Evolutionary conservation across 1,284 basidiomycete genomes (phyloP).

Genomic region (Ceratobasidium sp.): DNA sequence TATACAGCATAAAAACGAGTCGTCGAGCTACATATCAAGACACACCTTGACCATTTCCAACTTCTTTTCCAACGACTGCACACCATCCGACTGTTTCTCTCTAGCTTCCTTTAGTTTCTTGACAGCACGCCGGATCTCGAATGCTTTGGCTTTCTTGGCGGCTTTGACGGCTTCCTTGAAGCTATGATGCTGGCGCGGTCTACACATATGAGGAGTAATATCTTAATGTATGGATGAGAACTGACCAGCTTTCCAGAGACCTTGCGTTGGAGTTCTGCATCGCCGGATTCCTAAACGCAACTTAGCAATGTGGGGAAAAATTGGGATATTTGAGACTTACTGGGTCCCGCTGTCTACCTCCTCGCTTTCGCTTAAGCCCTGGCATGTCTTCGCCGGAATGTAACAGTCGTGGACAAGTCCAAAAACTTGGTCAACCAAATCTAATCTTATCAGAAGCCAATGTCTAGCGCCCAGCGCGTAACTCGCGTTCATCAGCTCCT

Average conservation of each 20-base stretch:
- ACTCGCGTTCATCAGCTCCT: not conserved
- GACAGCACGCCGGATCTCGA: slow-evolving; percentile 85
- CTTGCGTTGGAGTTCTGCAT: slow-evolving; percentile 50
- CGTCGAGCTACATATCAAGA: slow-evolving; percentile 27
- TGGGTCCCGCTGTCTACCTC: not conserved
- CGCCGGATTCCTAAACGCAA: not conserved
- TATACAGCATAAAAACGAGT: slow-evolving; percentile 24
- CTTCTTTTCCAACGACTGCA: slow-evolving; percentile 72
- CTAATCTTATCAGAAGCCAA: slow-evolving; percentile 19
- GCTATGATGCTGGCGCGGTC: slow-evolving; percentile 69
- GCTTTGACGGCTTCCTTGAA: slow-evolving; percentile 75
- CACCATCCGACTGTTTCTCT: slow-evolving; percentile 55
- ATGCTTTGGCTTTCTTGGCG: slow-evolving; percentile 83
- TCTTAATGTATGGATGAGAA: slow-evolving; percentile 34
- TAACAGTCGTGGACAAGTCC: slow-evolving; percentile 2
- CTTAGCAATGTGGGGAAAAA: not conserved
- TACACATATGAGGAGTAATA: slow-evolving; percentile 31
- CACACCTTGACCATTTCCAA: slow-evolving; percentile 75
- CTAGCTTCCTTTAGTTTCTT: slow-evolving; percentile 78
- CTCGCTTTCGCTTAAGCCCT: slow-evolving; percentile 31
- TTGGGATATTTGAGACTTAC: not conserved
- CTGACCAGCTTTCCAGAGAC: slow-evolving; percentile 60
- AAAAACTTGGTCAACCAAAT: slow-evolving; percentile 25
- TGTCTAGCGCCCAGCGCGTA: slow-evolving; percentile 10
- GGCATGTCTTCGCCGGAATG: slow-evolving; percentile 2